Evolutionary conservation across 2,329 filamentous ascomycete species (phyloP).

Genomic region (Neofusicoccum umdonicola): DNA sequence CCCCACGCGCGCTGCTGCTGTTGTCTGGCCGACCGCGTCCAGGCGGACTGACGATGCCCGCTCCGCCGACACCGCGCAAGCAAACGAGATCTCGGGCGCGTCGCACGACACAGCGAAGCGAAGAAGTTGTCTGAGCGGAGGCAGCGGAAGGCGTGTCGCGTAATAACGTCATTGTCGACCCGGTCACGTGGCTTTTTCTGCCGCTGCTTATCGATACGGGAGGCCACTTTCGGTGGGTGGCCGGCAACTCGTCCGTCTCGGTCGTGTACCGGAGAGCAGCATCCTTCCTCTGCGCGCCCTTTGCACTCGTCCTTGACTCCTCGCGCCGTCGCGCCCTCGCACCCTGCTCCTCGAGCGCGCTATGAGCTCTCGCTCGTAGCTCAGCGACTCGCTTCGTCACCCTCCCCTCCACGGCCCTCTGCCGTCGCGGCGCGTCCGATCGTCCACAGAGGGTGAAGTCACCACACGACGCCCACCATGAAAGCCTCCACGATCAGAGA

Average conservation of each 20-base stretch:
- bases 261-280: constrained; percentile 10
- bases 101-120: neutral
- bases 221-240: constrained; percentile 7
- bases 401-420: neutral
- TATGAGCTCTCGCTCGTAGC: constrained; percentile 6
- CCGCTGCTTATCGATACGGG: constrained; percentile 4
- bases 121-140: neutral
- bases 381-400: neutral
- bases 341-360: neutral
- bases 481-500: constrained; percentile 16
- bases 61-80: too few species aligned
- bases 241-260: constrained; percentile 14
- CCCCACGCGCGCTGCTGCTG: neutral
- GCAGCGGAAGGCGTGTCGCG: neutral
- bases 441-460: constrained; percentile 10
- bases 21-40: neutral
- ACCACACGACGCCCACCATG: constrained; percentile 17
- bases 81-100: too few species aligned
- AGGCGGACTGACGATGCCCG: too few species aligned
- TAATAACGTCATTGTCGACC: neutral
- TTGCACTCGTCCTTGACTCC: neutral
- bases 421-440: constrained; percentile 6
- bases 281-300: constrained; percentile 7
- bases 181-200: neutral
- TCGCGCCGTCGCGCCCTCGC: neutral